phyloP scores from a whole-genome alignment of 768 basidiomycete species.

The Termitomyces sp. region DNA sequence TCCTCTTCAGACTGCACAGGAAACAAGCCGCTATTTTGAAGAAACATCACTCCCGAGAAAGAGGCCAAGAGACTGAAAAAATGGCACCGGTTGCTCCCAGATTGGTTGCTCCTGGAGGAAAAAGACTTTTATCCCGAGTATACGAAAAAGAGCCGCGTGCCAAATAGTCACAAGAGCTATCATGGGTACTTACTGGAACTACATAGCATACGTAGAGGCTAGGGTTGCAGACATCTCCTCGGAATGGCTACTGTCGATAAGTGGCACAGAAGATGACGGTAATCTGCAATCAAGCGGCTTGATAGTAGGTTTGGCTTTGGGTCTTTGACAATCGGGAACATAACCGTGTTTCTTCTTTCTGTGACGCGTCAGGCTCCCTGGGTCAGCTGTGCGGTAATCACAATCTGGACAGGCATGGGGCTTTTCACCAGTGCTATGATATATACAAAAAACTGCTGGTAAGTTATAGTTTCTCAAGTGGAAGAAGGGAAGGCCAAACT shows the following conservation, averaged over 20 bases:
- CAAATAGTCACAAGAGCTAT: background rate
- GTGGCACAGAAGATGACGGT: background rate
- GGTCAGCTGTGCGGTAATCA: conserved; percentile 24
- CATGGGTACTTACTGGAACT: background rate
- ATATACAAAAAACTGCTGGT: too few species aligned
- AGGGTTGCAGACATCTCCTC: background rate
- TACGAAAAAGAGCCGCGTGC: background rate
- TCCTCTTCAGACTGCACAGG: too few species aligned
- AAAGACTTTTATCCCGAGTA: conserved; percentile 1
- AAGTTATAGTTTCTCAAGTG: background rate
- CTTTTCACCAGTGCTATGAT: conserved; percentile 25
- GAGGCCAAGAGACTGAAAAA: background rate
- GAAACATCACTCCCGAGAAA: too few species aligned
- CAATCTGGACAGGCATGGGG: conserved; percentile 24
- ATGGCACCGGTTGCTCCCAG: background rate
- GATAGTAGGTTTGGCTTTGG: conserved; percentile 1
- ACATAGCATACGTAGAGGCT: background rate
- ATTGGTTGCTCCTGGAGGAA: background rate
- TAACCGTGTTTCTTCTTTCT: conserved; percentile 26
- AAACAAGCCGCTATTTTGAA: too few species aligned
- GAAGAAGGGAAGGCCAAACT: background rate
- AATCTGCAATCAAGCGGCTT: background rate
- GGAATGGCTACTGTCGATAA: background rate
- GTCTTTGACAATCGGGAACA: conserved; percentile 6
- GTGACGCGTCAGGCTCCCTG: conserved; percentile 27